Conservation (phyloP, 495 filamentous ascomycete species). For the Geopyxis carbonaria region DNA sequence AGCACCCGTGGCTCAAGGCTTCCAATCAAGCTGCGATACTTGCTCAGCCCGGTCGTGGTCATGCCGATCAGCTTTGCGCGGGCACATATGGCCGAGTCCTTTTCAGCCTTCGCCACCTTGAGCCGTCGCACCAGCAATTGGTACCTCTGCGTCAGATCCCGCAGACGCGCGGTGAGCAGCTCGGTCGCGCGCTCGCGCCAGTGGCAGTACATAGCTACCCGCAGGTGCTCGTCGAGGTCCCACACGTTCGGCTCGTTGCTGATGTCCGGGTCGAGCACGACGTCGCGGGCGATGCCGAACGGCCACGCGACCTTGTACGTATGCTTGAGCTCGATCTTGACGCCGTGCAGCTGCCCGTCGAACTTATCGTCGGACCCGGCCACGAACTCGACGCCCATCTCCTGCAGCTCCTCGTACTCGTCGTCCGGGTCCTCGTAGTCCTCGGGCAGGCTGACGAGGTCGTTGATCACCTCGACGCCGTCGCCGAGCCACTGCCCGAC, state of each 20-base stretch:
- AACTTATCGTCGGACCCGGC: conserved; percentile 33
- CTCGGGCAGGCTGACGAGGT: not conserved
- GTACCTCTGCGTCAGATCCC: conserved; percentile 30
- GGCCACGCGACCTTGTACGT: conserved; percentile 30
- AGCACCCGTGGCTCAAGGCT: conserved; percentile 49
- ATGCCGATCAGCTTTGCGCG: conserved; percentile 48
- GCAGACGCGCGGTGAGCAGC: conserved; percentile 30
- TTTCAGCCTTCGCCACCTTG: conserved; percentile 40
- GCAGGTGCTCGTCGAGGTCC: conserved; percentile 34
- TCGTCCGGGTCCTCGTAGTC: no score
- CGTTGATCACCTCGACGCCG: not conserved
- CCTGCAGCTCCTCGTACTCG: conserved; percentile 33
- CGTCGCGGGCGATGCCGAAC: conserved; percentile 14
- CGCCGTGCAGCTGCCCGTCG: conserved; percentile 37
- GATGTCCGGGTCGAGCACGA: conserved; percentile 26
- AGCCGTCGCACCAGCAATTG: conserved; percentile 27
- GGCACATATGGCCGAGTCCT: conserved; percentile 34
- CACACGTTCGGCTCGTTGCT: conserved; percentile 44
- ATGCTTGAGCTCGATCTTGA: conserved; percentile 31
- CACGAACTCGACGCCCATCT: conserved; percentile 45
- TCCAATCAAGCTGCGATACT: conserved; percentile 60
- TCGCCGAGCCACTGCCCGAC: conserved; percentile 5
- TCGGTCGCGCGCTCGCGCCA: conserved; percentile 33
- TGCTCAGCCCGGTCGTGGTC: conserved; percentile 75
- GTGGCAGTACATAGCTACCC: conserved; percentile 44